phyloP scores from a whole-genome alignment of 129 eudicot genomes.

The Glebionis coronaria region DNA sequence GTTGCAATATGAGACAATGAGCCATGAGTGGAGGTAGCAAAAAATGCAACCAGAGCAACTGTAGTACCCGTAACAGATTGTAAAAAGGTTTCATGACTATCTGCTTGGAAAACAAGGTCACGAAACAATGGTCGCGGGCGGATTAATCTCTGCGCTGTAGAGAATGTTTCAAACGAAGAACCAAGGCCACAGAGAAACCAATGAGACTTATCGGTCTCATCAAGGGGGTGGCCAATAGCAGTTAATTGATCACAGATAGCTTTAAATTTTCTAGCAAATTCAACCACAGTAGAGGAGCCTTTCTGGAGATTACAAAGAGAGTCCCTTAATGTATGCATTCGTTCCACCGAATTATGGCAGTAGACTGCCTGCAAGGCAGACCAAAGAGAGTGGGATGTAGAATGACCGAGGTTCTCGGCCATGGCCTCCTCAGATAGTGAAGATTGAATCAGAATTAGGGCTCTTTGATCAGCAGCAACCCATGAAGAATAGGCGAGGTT shows the following conservation, averaged over 20 bases:
- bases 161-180: too few relatives aligned
- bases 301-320: neutral
- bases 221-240: too few relatives aligned
- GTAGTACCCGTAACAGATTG: neutral
- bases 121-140: neutral
- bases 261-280: neutral
- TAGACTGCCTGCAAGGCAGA: neutral
- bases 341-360: neutral
- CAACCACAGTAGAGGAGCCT: neutral
- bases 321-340: neutral
- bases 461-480: neutral
- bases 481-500: neutral
- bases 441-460: neutral
- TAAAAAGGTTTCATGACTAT: neutral
- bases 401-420: neutral
- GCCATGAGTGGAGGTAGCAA: neutral
- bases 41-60: neutral
- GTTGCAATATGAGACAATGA: neutral
- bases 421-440: neutral
- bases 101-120: neutral
- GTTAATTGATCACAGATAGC: too few relatives aligned
- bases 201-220: too few relatives aligned
- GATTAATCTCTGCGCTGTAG: too few relatives aligned
- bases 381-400: neutral
- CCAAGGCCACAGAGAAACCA: neutral